Evolutionary conservation across 805 yeast genomes (phyloP), one percentile per base, ranked within the genome.

Genomic region (Wickerhamomyces bovis): DNA sequence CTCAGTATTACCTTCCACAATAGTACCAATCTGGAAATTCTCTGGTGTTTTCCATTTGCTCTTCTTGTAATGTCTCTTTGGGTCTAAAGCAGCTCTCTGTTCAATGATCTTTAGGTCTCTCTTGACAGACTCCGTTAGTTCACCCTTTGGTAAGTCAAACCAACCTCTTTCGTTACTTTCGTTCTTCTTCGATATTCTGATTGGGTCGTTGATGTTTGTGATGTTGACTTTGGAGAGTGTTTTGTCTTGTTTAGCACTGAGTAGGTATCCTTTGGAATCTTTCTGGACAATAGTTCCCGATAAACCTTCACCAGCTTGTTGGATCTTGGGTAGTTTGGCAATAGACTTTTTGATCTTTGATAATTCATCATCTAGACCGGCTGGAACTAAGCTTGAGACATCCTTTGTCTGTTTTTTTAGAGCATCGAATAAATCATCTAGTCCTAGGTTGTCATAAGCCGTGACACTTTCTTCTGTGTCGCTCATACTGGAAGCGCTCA

Each of bases 21-120:
- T 78, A 0, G 97, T 89, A 15, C 99, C 99, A 56, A 86, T 77
- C 48, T 92, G 94, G 63, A 94, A 89, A 53, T 73, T 79, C 58
- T 85, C 87, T 41, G 95, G 92, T 8, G 75, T 73, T 43, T 73
- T 75, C 85, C 89, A 84, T 51, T 81, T 81, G 49, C 85, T 94
- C 63, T 87, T 88, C 67, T 87, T 89, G 68, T 94, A 94, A 67
- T 89, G 96, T 57, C 97, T 78, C 68, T 94, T 94, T 8, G 97
- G 98, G 62, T 94, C 98, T 51, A 94, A 73, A 10, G 89, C 96
- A 46, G 85, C 84, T 66, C 99, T 80, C 69, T 92, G 87, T 60
- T 88, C 83, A 49, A 94, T 72, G 15, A 94, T 68, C 58, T 80
- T 71, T 55, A 94, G 62, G 63, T 94, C 98, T 49, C 95, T 74